Evolutionary conservation across 305 asterid species (phyloP).

Genomic region (Fraxinus nigra): DNA sequence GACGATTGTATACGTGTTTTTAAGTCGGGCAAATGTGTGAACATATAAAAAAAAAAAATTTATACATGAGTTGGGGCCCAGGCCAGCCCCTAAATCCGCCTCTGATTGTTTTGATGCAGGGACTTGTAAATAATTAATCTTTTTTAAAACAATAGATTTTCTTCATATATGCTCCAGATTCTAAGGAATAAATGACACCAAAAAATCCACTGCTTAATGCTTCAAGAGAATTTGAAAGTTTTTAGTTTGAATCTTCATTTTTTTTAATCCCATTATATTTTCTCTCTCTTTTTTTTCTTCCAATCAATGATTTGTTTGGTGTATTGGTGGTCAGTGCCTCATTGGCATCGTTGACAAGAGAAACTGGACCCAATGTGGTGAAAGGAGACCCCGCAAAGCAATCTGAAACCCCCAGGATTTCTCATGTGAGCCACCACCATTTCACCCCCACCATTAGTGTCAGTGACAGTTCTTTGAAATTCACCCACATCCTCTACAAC

Average conservation of each 20-base stretch:
- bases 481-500: constrained; percentile 94
- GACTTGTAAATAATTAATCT: background rate
- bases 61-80: background rate
- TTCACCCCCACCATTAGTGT: constrained; percentile 50
- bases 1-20: background rate
- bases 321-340: constrained; percentile 56
- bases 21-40: background rate
- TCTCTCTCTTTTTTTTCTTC: background rate
- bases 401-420: constrained; percentile 65
- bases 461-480: constrained; percentile 85
- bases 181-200: background rate
- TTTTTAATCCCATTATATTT: background rate
- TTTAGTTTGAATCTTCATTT: background rate
- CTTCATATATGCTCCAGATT: background rate
- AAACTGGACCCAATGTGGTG: constrained; percentile 89
- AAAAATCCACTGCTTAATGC: background rate
- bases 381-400: constrained; percentile 80
- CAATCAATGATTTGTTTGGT: background rate
- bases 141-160: background rate
- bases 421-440: constrained; percentile 44
- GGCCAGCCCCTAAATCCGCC: background rate
- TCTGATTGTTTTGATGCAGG: background rate
- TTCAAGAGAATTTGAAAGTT: background rate
- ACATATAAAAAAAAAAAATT: background rate
- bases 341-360: constrained; percentile 89